Evolutionary conservation across 2,329 filamentous ascomycete genomes (phyloP), one percentile per base, ranked within the genome.

Genomic region (Aspergillus latus): DNA sequence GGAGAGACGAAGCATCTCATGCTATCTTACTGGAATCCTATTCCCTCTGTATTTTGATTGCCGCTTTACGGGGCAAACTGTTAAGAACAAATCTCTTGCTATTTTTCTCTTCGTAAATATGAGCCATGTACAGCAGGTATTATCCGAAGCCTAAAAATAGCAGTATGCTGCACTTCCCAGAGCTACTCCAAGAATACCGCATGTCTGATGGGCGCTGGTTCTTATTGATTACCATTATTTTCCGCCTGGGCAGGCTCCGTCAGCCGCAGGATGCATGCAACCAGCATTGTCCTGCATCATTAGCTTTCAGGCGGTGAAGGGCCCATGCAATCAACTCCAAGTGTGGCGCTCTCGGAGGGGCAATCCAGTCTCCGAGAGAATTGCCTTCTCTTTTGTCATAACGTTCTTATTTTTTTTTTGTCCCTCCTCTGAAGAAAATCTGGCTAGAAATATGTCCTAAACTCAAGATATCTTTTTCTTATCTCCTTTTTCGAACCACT

Each of bases 301-400:
- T 28, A 16, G 11, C 9, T 40, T 13, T 21, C n/a, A 54, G 52
- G 52, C 52, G 52, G 52, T 54, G 52, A 40, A 37, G 2, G 28
- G n/a, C 28, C n/a, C 8, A 21, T 50, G 39, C 13, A 16, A 34
- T 42, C 16, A 21, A 26, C 36, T 48, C 34, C 44, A 43, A 15
- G 11, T 28, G 50, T 32, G 32, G 50, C 40, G 50, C 15, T 39
- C n/a, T 52, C 49, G 40, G 51, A 48, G 52, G 50, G 52, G 36
- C 30, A 40, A 32, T 46, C 45, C 37, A 42, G 37, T 26, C 52
- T 36, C 28, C 42, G 50, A 46, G 39, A 40, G 34, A 52, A 39
- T 52, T 44, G 52, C 44, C 44, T 43, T 54, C 34, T 5, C 44
- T 13, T 16, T 44, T 29, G 46, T 54, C 52, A 54, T 49, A 49